Conservation (phyloP, 805 yeast genomes). For the Yarrowia sp. region DNA sequence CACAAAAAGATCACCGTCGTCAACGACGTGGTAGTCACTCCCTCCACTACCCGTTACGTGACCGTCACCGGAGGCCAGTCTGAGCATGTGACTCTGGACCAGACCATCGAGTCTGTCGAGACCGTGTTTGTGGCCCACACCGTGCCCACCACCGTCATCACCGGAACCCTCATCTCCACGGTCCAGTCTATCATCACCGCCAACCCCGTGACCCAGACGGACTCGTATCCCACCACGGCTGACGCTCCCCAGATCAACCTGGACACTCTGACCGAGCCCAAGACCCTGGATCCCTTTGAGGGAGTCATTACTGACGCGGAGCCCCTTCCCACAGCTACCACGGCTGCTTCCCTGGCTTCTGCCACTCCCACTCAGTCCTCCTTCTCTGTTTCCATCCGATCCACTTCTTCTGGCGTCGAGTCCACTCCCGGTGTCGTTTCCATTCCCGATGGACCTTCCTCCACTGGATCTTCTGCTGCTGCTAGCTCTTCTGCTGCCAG, state of each 20-base stretch:
- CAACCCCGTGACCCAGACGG: conserved; percentile 49
- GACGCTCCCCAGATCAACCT: conserved; percentile 30
- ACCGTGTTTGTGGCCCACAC: conserved; percentile 49
- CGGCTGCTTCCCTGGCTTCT: not conserved
- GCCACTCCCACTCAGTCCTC: conserved; percentile 41
- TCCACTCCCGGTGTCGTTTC: conserved; percentile 15
- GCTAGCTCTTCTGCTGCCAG: conserved; percentile 37
- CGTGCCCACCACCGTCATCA: conserved; percentile 48
- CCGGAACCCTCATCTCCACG: conserved; percentile 47
- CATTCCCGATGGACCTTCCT: not conserved
- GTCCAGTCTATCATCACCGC: conserved; percentile 47
- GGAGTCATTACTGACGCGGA: conserved; percentile 40
- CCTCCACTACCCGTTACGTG: conserved; percentile 39
- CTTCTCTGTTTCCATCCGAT: conserved; percentile 30
- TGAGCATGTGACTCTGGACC: conserved; percentile 40
- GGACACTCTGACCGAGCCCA: conserved; percentile 20
- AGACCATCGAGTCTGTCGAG: conserved; percentile 45
- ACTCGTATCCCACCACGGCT: conserved; percentile 47
- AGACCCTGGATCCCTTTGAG: conserved; percentile 48
- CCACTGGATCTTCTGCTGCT: not conserved
- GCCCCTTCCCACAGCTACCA: conserved; percentile 38
- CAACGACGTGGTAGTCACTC: conserved; percentile 42
- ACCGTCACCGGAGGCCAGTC: conserved; percentile 42
- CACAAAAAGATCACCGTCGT: conserved; percentile 31
- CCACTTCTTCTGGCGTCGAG: conserved; percentile 28